These are phyloP conservation scores for Aspergillus calidoustus DNA, from an alignment of 2,329 filamentous ascomycete species.

Conservation along the genomic window DNA sequence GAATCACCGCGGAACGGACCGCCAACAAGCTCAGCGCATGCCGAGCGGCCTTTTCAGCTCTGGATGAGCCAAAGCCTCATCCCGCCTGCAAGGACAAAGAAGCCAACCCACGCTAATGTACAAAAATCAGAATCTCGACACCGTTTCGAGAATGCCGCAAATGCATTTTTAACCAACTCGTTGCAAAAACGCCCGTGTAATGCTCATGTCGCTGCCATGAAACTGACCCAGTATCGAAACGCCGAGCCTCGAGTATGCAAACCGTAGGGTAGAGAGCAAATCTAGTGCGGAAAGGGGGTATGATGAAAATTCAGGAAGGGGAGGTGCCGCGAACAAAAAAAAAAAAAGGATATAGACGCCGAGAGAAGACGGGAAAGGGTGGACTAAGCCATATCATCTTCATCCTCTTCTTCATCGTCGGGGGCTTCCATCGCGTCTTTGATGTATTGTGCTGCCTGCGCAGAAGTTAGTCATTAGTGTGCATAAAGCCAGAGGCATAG, in stretches of 20 bases:
- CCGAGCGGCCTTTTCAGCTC: conserved; percentile 20
- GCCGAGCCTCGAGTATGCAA: conserved; percentile 25
- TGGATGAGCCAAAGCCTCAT: conserved; percentile 18
- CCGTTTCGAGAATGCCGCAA: conserved; percentile 25
- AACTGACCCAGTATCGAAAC: conserved; percentile 27
- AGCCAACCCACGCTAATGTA: conserved; percentile 42
- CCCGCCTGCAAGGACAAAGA: conserved; percentile 24
- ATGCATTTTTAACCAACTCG: conserved; percentile 33
- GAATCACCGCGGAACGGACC: conserved; percentile 20
- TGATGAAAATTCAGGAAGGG: neutral
- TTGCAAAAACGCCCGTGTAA: conserved; percentile 30
- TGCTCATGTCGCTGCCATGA: conserved; percentile 29
- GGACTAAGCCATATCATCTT: conserved; percentile 53
- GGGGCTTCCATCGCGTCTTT: conserved; percentile 96
- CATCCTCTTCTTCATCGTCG: conserved; percentile 70
- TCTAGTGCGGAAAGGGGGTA: conserved; percentile 6
- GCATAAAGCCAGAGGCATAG: neutral
- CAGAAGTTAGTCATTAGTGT: conserved; percentile 14
- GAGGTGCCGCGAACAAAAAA: conserved; percentile 9
- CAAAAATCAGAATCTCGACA: conserved; percentile 36
- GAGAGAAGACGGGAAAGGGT: conserved; percentile 20
- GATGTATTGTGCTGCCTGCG: conserved; percentile 85
- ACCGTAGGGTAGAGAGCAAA: conserved; percentile 13
- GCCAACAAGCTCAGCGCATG: conserved; percentile 25
- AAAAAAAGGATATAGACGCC: conserved; percentile 7